Base-by-base conservation (phyloP, 371 early-diverging fungal genomes). In the Mortierella sp. region DNA sequence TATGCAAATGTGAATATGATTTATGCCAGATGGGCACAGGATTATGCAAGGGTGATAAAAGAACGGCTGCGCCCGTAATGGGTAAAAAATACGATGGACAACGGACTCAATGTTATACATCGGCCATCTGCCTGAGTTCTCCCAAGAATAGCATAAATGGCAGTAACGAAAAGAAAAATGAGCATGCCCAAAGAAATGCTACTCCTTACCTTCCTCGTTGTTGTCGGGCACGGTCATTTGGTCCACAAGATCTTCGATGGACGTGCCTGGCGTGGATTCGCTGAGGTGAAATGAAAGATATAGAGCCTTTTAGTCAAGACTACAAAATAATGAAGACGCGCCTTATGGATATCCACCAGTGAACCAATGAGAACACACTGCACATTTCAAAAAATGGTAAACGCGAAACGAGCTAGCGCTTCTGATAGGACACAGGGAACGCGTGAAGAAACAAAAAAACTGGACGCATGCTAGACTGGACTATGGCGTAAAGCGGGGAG, bases 211-310 rank as follows among this genome's bases (percentile, higher is more conserved):
- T 46, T 59, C 50, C 15, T 56, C 44, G 43, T 56, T 63, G 46
- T 64, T 50, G 30, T 75, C 75, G 9, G 68, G 68, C 4, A 58
- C 41, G 34, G 50, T 67, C 30, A 75, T 60, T 44, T 75, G 75
- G 51, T 75, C 60, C 34, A 75, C 64, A 12, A 75, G 56, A 23
- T 68, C 75, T 4, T 75, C 75, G 30, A 75, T 30, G 6, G 51
- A 48, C 7, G 64, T 68, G 8, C 69, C 75, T 23, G 72, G 51
- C 11, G 56, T 51, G 12, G 52, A 71, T 32, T 71, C 72, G 56
- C 64, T 64, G 44, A 17, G 21, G 27, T 12, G 39, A 27, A 47
- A 17, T 17, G 31, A 31, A 8, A 32, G 41, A 39, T 3, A 15
- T n/a, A 17, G 11, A 17, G 5, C 17, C 39, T 14, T 39, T 17